Conservation (phyloP, 2,329 filamentous ascomycete species). For the Ceratocystis eucalypticola region DNA sequence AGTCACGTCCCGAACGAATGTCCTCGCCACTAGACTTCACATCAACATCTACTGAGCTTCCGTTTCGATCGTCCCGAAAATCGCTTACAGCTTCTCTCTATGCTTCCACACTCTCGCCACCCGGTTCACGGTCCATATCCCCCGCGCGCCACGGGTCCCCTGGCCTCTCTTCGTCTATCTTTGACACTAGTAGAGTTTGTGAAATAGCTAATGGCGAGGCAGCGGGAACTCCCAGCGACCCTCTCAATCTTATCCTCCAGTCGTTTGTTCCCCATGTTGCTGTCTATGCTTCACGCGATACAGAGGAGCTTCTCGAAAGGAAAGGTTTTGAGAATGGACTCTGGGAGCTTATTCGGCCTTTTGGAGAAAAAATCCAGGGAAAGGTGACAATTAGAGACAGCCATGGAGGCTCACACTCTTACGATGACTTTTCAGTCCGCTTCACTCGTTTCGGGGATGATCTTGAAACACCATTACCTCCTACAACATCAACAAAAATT, state of each 20-base stretch:
- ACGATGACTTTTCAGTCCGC: constrained; percentile 81
- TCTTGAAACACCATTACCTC: constrained; percentile 37
- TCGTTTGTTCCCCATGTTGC: constrained; percentile 84
- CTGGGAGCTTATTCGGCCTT: constrained; percentile 75
- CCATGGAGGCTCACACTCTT: constrained; percentile 64
- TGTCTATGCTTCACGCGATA: constrained; percentile 75
- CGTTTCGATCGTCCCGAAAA: constrained; percentile 33
- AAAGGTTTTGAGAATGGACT: constrained; percentile 79
- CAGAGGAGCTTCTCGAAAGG: constrained; percentile 60
- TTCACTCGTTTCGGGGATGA: constrained; percentile 60
- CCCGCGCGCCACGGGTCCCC: constrained; percentile 47
- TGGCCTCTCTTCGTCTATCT: constrained; percentile 44
- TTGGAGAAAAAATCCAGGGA: constrained; percentile 75
- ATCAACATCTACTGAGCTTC: constrained; percentile 12
- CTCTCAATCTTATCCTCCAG: constrained; percentile 56
- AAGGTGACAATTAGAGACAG: constrained; percentile 87
- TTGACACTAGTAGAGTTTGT: constrained; percentile 34
- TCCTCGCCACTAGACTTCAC: constrained; percentile 18
- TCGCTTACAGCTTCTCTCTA: constrained; percentile 44
- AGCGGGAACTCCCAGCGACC: constrained; percentile 38
- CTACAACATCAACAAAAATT: constrained; percentile 22
- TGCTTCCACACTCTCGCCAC: constrained; percentile 53
- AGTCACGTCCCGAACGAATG: constrained; percentile 30
- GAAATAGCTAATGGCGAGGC: constrained; percentile 24
- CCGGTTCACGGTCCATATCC: constrained; percentile 54